A percentile compares a stretch with the other conserved stretches of the same genome.
Evolutionary conservation across 495 filamentous ascomycete species (phyloP).

Genomic region (Aspergillus campestris): DNA sequence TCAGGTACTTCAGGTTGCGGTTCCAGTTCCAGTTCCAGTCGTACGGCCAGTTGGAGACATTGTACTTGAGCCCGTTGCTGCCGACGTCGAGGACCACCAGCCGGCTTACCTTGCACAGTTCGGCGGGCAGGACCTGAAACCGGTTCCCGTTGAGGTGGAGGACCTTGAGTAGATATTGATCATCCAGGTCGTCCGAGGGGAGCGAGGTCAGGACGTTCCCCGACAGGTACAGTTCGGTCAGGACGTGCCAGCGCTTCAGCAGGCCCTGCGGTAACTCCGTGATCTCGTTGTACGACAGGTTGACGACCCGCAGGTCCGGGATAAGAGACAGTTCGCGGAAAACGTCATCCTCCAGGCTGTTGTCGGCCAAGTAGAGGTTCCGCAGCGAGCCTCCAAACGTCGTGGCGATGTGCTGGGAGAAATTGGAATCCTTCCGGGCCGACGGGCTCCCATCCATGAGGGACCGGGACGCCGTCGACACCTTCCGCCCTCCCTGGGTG

Average conservation of each 20-base stretch:
- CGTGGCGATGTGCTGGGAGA: conserved; percentile 61
- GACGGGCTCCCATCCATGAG: conserved; percentile 54
- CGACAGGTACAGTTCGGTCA: conserved; percentile 89
- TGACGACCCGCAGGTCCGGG: conserved; percentile 77
- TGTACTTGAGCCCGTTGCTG: conserved; percentile 96
- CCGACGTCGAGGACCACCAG: conserved; percentile 87
- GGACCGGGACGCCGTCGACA: conserved; percentile 65
- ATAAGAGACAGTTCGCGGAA: conserved; percentile 84
- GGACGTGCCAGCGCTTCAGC: conserved; percentile 75
- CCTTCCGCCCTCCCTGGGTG: conserved; percentile 68
- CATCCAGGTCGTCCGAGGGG: conserved; percentile 90
- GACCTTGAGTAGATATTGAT: conserved; percentile 73
- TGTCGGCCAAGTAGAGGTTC: conserved; percentile 85
- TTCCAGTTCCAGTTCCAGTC: conserved; percentile 99
- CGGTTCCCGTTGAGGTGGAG: conserved; percentile 96
- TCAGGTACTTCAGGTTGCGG: conserved; percentile 86
- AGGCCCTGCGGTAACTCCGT: conserved; percentile 86
- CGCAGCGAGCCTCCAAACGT: conserved; percentile 81
- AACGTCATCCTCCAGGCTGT: conserved; percentile 84
- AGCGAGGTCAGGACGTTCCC: conserved; percentile 89
- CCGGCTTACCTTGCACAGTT: conserved; percentile 89
- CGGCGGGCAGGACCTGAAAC: conserved; percentile 92
- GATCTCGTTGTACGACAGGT: conserved; percentile 90
- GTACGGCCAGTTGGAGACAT: conserved; percentile 98
- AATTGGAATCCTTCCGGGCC: conserved; percentile 78